Evolutionary conservation across 1,139 yeast species (phyloP).

Genomic region (Zhuliangozyma blackwelliae): DNA sequence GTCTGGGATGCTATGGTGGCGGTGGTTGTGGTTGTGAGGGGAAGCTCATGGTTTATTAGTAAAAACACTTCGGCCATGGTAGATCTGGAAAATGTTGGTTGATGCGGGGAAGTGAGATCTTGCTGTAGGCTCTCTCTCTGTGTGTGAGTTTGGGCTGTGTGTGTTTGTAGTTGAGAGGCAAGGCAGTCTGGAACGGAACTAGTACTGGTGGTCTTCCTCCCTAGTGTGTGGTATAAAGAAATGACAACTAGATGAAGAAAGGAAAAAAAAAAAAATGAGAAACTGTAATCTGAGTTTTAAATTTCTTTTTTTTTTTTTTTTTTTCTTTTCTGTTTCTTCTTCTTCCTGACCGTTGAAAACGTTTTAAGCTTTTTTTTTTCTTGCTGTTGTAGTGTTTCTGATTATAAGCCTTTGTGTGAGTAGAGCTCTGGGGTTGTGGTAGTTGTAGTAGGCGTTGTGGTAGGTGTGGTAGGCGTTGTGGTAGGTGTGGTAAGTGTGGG

Average conservation of each 20-base stretch:
- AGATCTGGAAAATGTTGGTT: neutral
- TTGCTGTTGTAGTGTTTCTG: neutral
- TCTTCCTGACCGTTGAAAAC: neutral
- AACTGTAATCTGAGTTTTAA: neutral
- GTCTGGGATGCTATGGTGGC: constrained; percentile 4
- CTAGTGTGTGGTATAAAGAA: no score
- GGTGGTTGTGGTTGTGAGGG: neutral
- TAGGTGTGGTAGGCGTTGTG: no score
- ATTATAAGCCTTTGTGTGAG: no score
- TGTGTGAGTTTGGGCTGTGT: no score
- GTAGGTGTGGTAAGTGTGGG: no score
- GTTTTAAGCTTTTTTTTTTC: neutral
- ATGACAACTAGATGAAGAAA: neutral
- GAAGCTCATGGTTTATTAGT: constrained; percentile 2
- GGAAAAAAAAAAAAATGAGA: neutral
- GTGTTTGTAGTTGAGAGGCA: no score
- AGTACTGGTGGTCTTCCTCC: no score
- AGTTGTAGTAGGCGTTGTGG: no score
- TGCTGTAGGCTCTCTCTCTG: no score
- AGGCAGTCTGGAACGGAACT: no score
- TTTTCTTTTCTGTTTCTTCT: neutral
- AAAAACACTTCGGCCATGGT: constrained; percentile 14
- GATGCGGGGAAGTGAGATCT: neutral
- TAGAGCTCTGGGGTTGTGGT: no score
- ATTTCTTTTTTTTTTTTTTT: neutral